Percentiles rank a stretch among this genome's conserved stretches.
These are phyloP conservation scores for Pseudogymnoascus sp. DNA, from an alignment of 2,329 filamentous ascomycete genomes.

Conservation along the genomic window DNA sequence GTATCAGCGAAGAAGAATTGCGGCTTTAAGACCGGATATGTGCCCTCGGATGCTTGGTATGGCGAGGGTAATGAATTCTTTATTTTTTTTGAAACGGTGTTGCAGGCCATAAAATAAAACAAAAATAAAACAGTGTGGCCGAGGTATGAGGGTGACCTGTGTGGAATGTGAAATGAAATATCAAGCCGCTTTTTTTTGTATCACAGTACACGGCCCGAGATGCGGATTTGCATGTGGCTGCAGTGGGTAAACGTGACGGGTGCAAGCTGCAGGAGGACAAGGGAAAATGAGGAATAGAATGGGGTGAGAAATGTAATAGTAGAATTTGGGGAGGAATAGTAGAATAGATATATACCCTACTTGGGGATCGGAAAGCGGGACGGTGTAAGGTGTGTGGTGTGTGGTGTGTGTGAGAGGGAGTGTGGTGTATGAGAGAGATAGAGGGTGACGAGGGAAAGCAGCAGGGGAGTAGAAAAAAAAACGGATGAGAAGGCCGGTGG, in stretches of 20 bases:
- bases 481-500: neutral
- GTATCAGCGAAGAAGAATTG: neutral
- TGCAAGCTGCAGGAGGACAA: neutral
- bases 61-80: neutral
- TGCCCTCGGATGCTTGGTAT: neutral
- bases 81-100: neutral
- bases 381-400: neutral
- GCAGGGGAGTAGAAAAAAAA: neutral
- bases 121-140: conserved; percentile 4
- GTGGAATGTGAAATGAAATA: conserved; percentile 2
- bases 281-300: conserved; percentile 5
- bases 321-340: neutral
- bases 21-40: neutral
- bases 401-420: neutral
- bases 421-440: neutral
- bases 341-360: conserved; percentile 3
- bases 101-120: conserved; percentile 3
- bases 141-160: conserved; percentile 1
- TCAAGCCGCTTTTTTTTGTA: conserved; percentile 1
- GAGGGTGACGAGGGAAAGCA: neutral
- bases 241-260: neutral
- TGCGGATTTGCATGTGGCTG: conserved; percentile 3
- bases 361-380: neutral
- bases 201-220: conserved; percentile 1
- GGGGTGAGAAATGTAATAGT: neutral